Base-by-base conservation (phyloP, 192 early-diverging fungal species). In the Phycomyces nitens region DNA sequence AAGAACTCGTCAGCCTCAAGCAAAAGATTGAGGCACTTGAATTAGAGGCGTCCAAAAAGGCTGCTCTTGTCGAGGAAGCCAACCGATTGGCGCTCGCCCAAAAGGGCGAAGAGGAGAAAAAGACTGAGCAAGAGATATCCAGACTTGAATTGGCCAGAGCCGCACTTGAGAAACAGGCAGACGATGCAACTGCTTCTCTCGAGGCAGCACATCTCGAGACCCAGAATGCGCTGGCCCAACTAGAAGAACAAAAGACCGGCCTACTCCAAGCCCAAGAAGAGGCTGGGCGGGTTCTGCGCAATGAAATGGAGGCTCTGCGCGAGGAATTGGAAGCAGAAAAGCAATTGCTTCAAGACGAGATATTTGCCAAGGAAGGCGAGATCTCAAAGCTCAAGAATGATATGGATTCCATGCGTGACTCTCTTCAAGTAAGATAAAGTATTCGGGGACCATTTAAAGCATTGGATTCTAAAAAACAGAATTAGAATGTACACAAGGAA, bases 401-500 rank as follows among this genome's bases (percentile, higher is more conserved):
- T 15, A 63, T 47, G 68, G 56, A 69, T 57, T 41, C 34, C n/a
- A 40, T 55, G 40, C 58, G 59, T 18, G 53, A 58, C 26, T 51
- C 22, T 41, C 51, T 68, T 53, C 66, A 68, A 18, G 44, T 47
- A 47, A 47, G 18, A 47, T n/a, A n/a, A n/a, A n/a, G n/a, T n/a
- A n/a, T n/a, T n/a, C n/a, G n/a, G n/a, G n/a, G n/a, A n/a, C n/a
- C n/a, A n/a, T n/a, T n/a, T n/a, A n/a, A n/a, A n/a, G n/a, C n/a
- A n/a, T n/a, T n/a, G n/a, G n/a, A n/a, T n/a, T n/a, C n/a, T n/a
- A n/a, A n/a, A n/a, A n/a, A n/a, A n/a, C n/a, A n/a, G n/a, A n/a
- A n/a, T n/a, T n/a, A 47, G 68, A 43, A 62, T 18, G 61, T 63
- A 55, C 68, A 69, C 55, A 69, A 69, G 55, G 61, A 59, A n/a